phyloP scores from a whole-genome alignment of 2,329 filamentous ascomycete genomes.

The Proliferodiscus dingleyae region DNA sequence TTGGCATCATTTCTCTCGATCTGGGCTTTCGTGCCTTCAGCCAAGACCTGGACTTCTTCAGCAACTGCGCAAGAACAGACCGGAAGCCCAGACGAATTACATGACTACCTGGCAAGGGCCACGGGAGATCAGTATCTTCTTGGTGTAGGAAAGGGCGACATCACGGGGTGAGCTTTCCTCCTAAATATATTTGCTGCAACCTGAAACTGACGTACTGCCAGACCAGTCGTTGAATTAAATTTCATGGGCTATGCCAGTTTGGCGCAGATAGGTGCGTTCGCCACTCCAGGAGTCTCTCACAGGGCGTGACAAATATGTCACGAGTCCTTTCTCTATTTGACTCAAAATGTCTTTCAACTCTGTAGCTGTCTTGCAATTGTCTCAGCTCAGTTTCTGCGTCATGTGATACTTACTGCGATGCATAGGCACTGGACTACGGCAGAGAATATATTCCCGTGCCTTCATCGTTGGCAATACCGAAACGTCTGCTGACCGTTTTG shows the following conservation, averaged over 20 bases:
- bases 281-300: neutral
- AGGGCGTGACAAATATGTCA: neutral
- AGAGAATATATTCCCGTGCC: constrained; percentile 82
- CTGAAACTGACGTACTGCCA: constrained; percentile 9
- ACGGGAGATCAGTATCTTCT: constrained; percentile 47
- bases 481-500: constrained; percentile 65
- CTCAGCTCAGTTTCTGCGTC: neutral
- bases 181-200: neutral
- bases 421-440: constrained; percentile 69
- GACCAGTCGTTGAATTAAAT: constrained; percentile 82
- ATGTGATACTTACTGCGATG: neutral
- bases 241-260: constrained; percentile 88
- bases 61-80: neutral
- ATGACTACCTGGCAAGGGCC: constrained; percentile 14
- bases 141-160: constrained; percentile 66
- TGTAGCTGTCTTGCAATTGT: neutral
- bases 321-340: neutral
- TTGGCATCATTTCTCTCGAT: constrained; percentile 4
- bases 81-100: constrained; percentile 3
- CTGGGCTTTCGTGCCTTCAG: neutral
- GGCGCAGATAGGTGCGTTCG: constrained; percentile 54
- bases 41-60: neutral
- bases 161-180: constrained; percentile 48
- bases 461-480: constrained; percentile 75
- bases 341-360: neutral